Evolutionary conservation across 805 yeast genomes (phyloP), one percentile per base, ranked within the genome.

Genomic region (Saturnispora serradocipensis): DNA sequence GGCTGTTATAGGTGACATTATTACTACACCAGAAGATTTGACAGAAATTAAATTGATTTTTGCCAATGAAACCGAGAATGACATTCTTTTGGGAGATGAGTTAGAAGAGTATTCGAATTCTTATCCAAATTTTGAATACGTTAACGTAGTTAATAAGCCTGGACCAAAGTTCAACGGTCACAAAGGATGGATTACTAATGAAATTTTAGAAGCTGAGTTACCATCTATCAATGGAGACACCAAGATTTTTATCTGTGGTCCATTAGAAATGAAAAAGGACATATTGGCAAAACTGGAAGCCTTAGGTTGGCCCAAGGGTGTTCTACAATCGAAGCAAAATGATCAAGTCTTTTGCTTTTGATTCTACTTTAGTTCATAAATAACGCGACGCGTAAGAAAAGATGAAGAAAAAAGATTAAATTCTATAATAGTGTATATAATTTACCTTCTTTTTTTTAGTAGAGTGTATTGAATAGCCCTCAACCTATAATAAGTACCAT

Each of bases 41-140:
- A 84, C 91, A 36, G 73, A 75, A 49, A 72, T 86, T 50, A 72
- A 79, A 2, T 67, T 86, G 57, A 72, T 86, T 48, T 86, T 74
- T 63, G 89, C 88, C 32, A 86, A 86, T 60, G 86, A 84, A 61
- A 79, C 88, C 6, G 85, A 77, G 56, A 84, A 85, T 59, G 95
- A 86, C 67, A 84, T 86, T 53, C 72, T 86, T 59, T 72, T 86
- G 61, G 83, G 75, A 60, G 80, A 73, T 9, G 95, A 86, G 66
- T 68, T 86, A 43, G 90, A 86, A 61, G 88, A 83, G 54, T 76
- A 86, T 55, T 74, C 81, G 40, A 72, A 67, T 39, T 76, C 75
- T 58, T 84, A 82, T 60, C 87, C 90, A 22, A 70, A 77, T 55
- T 79, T 86, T 59, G 64, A 71, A 5, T 80, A 84, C 15, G 75